Evolutionary conservation across 352 stramenopile species (phyloP).

Genomic region (Bremia lactucae): DNA sequence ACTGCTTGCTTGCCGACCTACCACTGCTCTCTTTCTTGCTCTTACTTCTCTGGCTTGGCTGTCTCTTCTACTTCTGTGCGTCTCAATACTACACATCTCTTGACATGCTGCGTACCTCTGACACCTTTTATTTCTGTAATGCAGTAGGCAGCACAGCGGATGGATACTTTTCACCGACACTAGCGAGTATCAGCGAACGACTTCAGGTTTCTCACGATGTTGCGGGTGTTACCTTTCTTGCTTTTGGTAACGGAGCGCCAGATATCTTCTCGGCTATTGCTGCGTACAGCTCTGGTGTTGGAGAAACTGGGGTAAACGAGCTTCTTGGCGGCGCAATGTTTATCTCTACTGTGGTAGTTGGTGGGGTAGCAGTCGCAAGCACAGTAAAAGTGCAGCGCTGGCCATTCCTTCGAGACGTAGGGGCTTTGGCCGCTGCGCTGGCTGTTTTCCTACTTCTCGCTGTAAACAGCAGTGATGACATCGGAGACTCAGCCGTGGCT

Average conservation of each 20-base stretch:
- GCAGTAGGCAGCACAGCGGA: constrained; percentile 93
- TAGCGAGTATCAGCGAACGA: constrained; percentile 91
- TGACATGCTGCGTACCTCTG: background rate
- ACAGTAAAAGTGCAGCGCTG: constrained; percentile 49
- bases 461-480: constrained; percentile 9
- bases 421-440: constrained; percentile 38
- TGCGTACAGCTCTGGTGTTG: constrained; percentile 64
- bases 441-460: constrained; percentile 34
- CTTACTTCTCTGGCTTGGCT: constrained; percentile 55
- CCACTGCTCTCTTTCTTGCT: constrained; percentile 40
- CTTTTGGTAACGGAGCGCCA: constrained; percentile 95
- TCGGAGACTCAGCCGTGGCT: constrained; percentile 11
- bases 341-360: constrained; percentile 89
- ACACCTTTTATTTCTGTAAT: constrained; percentile 7
- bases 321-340: constrained; percentile 89
- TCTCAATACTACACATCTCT: background rate
- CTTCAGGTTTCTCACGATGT: constrained; percentile 85
- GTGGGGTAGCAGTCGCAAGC: constrained; percentile 72
- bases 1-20: constrained; percentile 37
- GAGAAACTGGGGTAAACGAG: constrained; percentile 84
- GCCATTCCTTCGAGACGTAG: constrained; percentile 55
- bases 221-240: constrained; percentile 94
- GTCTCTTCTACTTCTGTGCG: constrained; percentile 79
- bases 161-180: constrained; percentile 94
- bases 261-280: constrained; percentile 92